Conservation (phyloP, 805 yeast species). For the Tetrapisispora taiwanensis region DNA sequence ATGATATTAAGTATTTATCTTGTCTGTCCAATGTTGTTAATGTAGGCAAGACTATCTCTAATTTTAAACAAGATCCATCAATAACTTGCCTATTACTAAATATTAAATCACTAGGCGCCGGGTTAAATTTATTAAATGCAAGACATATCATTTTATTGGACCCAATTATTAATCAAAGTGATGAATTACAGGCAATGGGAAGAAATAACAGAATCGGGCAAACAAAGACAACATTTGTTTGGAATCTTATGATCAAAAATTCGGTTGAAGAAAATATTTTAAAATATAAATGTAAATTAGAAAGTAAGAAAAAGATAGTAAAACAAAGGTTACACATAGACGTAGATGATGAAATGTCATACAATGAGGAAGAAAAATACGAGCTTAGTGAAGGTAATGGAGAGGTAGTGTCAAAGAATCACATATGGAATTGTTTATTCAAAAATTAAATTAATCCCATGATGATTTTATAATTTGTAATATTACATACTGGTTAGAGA, state of each 20-base stretch:
- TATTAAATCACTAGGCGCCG: slow-evolving; percentile 82
- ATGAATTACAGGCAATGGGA: slow-evolving; percentile 86
- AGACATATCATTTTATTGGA: slow-evolving; percentile 87
- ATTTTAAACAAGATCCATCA: slow-evolving; percentile 47
- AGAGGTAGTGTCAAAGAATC: slow-evolving; percentile 22
- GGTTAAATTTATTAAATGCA: slow-evolving; percentile 84
- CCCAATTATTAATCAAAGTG: slow-evolving; percentile 78
- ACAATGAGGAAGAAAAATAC: slow-evolving; percentile 16
- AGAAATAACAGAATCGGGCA: slow-evolving; percentile 93
- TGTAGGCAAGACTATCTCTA: slow-evolving; percentile 28
- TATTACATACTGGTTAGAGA: not conserved
- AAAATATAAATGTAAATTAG: slow-evolving; percentile 23
- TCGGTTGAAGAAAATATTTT: slow-evolving; percentile 87
- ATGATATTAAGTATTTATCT: slow-evolving; percentile 38
- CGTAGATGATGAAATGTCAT: slow-evolving; percentile 4
- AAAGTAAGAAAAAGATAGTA: slow-evolving; percentile 12
- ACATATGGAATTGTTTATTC: slow-evolving; percentile 27
- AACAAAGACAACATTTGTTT: slow-evolving; percentile 65
- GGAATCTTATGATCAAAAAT: slow-evolving; percentile 79
- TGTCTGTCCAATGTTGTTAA: slow-evolving; percentile 33
- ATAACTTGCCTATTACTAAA: slow-evolving; percentile 81
- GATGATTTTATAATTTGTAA: not conserved
- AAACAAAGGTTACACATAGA: slow-evolving; percentile 1
- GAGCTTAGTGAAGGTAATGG: slow-evolving; percentile 21
- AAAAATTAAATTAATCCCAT: not conserved